phyloP scores from a whole-genome alignment of 352 stramenopile species.

The Phytophthora fragariae region DNA sequence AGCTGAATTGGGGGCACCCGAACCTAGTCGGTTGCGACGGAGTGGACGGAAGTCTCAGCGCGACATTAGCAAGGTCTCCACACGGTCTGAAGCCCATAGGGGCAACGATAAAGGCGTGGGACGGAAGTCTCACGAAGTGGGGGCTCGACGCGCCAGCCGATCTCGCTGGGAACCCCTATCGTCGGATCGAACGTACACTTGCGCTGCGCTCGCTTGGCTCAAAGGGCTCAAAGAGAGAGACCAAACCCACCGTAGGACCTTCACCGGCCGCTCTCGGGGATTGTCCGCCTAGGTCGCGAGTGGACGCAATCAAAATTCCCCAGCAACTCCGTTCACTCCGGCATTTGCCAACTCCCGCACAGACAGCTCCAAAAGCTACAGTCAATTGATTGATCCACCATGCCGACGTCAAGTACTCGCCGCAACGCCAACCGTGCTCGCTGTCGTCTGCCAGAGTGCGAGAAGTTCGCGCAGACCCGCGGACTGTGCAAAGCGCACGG shows the following conservation, averaged over 20 bases:
- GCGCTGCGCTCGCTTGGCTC: conserved; percentile 26
- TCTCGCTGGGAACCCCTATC: conserved; percentile 25
- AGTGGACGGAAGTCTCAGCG: conserved; percentile 18
- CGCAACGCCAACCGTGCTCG: conserved; percentile 74
- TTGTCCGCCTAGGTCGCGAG: conserved; percentile 29
- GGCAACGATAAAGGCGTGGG: conserved; percentile 28
- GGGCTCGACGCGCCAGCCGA: conserved; percentile 19
- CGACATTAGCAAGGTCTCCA: conserved; percentile 17
- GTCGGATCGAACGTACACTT: conserved; percentile 43
- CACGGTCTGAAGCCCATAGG: conserved; percentile 13
- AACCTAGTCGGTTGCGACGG: neutral
- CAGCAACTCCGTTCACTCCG: conserved; percentile 21
- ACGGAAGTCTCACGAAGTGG: neutral
- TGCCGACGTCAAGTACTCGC: conserved; percentile 39
- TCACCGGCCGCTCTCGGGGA: conserved; percentile 13
- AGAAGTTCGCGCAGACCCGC: conserved; percentile 82
- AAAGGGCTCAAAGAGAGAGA: conserved; percentile 19
- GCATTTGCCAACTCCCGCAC: conserved; percentile 35
- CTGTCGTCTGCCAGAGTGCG: conserved; percentile 69
- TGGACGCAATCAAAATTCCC: conserved; percentile 40
- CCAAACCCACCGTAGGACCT: neutral
- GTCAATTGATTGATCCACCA: conserved; percentile 26
- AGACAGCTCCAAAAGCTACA: conserved; percentile 20
- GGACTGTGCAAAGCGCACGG: conserved; percentile 85
- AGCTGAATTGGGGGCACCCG: too few relatives aligned